Base-by-base conservation (phyloP, 2,329 filamentous ascomycete species). In the Apiospora pterosperma region DNA sequence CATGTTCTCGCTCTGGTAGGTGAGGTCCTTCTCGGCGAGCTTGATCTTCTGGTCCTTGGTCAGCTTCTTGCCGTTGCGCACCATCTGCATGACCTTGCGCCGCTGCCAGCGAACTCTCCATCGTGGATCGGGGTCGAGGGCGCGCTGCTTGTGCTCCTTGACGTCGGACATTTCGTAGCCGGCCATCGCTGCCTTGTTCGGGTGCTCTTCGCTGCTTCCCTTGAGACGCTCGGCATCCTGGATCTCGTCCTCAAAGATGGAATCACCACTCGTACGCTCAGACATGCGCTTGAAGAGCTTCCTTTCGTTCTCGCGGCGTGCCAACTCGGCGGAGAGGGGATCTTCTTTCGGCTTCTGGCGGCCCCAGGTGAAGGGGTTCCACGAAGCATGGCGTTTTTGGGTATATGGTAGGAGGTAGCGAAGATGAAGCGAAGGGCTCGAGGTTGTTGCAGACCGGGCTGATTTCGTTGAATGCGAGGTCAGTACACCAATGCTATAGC, bases 51-150 rank as follows among this genome's bases (percentile, higher is more conserved):
- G 86, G 61, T 85, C 81, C 67, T 86, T 87, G 21, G 88, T 81
- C 69, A 94, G 77, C 52, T 91, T 84, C 10, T 91, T 90, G 59
- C 90, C 83, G 67, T 85, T 85, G 62, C 84, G 85, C 60, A 97
- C 84, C 76, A 91, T 87, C 69, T 91, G 88, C 63, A 95, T 90
- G 44, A 97, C 87, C 84, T 94, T 93, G 78, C 90, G 93, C 72
- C 92, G 86, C 80, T 97, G 89, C 88, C 92, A 97, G 65, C 89
- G 85, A 63, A 88, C 81, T 65, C 93, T 87, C 64, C 84, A 84
- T 55, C 84, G 79, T 19, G 94, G 93, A 69, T 91, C 86, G 5
- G 96, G 96, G 76, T 97, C 91, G 59, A 92, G 79, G 34, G 86
- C 85, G 64, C 85, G 81, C 64, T 86, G 84, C 81, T 91, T 85